Evolutionary conservation across 2,329 filamentous ascomycete genomes (phyloP).

Genomic region (Lasiodiplodia gonubiensis): DNA sequence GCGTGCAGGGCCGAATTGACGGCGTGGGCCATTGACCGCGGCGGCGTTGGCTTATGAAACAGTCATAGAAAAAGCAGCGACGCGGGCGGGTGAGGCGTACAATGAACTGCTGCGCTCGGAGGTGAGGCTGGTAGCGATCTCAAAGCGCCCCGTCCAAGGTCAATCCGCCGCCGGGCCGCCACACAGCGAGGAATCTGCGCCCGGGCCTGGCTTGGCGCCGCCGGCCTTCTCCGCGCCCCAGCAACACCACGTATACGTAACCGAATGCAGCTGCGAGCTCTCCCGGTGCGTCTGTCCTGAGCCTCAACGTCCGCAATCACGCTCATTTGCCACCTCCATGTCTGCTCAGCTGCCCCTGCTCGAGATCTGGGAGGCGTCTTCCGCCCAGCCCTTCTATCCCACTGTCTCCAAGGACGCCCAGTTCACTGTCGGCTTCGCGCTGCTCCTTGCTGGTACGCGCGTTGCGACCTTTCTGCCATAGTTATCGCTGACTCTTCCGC

Average conservation of each 20-base stretch:
- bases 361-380: slow-evolving; percentile 92
- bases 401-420: slow-evolving; percentile 81
- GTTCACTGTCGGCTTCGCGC: slow-evolving; percentile 77
- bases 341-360: slow-evolving; percentile 60
- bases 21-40: slow-evolving; percentile 21
- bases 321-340: slow-evolving; percentile 20
- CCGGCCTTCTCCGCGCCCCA: slow-evolving; percentile 16
- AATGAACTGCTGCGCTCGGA: slow-evolving; percentile 23
- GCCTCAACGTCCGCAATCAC: slow-evolving; percentile 6
- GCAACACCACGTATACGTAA: slow-evolving; percentile 27
- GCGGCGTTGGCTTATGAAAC: not conserved
- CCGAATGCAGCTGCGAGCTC: slow-evolving; percentile 8
- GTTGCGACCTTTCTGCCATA: not conserved
- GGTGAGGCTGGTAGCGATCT: slow-evolving; percentile 24
- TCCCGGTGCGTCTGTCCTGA: slow-evolving; percentile 13
- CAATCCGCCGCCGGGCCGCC: slow-evolving; percentile 13
- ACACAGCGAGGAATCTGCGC: slow-evolving; percentile 6
- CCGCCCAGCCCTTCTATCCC: slow-evolving; percentile 83
- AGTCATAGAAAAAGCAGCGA: slow-evolving; percentile 17
- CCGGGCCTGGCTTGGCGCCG: not conserved
- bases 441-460: slow-evolving; percentile 69
- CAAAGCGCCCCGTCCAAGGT: slow-evolving; percentile 21
- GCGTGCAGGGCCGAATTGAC: slow-evolving; percentile 24
- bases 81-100: slow-evolving; percentile 10
- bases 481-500: slow-evolving; percentile 36